Evolutionary conservation across 176 grass and related monocot genomes (phyloP), one percentile per base, ranked within the genome.

Genomic region (Aegilops speltoides): DNA sequence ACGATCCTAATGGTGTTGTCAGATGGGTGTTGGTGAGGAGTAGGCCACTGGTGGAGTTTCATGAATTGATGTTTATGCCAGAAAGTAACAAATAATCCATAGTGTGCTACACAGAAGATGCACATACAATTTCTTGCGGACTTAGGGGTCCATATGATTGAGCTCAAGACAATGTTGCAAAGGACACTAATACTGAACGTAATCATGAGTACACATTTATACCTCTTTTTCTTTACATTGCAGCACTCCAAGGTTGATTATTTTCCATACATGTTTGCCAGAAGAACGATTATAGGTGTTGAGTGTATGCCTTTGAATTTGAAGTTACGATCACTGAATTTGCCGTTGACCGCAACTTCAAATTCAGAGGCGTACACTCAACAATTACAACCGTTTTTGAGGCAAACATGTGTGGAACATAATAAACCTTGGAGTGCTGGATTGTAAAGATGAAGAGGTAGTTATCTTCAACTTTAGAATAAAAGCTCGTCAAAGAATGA

Each of bases 41-140:
- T 43, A 43, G 10, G 0, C 10, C 41, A 43, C 41, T 43, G 10
- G 41, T 43, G 11, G 3, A 43, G 2, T 3, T 43, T 0, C 3
- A 3, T 43, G 41, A 43, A 43, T 43, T 43, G 10, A 0, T 3
- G 0, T 12, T 0, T 43, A 0, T 0, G 10, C 41, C 10, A 0
- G 3, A 12, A 43, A 43, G 41, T 0, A 43, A 43, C 10, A 11
- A 11, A 12, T 43, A 2, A 3, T 3, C 41, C 41, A 12, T 43
- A 41, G 2, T 11, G 40, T 11, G 40, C 40, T 41, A 41, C 10
- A 0, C 40, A 3, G 9, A 41, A 2, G 40, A 41, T 11, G 40
- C 40, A 41, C 10, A 41, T 41, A 41, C 40, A 0, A 41, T 41
- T 41, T 41, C 9, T 41, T 10, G 40, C 40, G 40, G 40, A 0